These are phyloP conservation scores for Coelastrella sp. DNA, from an alignment of 139 green algal genomes.

Conservation along the genomic window DNA sequence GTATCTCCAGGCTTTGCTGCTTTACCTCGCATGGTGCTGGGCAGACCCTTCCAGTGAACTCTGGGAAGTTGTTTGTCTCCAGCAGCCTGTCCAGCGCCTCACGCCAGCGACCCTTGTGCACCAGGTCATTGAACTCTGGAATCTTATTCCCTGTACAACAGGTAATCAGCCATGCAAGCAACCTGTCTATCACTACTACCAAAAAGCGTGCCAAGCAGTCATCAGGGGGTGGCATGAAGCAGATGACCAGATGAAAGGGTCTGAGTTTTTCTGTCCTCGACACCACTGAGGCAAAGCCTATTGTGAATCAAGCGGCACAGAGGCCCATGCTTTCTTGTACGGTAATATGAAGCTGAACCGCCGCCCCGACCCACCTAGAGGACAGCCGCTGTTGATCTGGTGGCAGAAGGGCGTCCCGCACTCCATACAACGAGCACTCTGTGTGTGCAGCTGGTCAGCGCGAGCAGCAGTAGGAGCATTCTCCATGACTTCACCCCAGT, in stretches of 20 bases:
- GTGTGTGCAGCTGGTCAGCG: conserved; percentile 85
- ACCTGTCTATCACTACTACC: neutral
- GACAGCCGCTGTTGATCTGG: conserved; percentile 83
- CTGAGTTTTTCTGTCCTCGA: too few species aligned
- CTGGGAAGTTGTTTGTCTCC: conserved; percentile 99
- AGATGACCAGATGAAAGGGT: too few species aligned
- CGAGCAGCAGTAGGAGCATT: conserved; percentile 48
- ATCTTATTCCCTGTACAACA: conserved; percentile 68
- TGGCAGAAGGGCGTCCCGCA: conserved; percentile 98
- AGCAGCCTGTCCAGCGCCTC: conserved; percentile 93
- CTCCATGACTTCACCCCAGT: conserved; percentile 86
- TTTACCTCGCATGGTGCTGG: conserved; percentile 36
- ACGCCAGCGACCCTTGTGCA: conserved; percentile 92
- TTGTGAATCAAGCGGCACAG: too few species aligned
- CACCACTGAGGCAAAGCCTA: too few species aligned
- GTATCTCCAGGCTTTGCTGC: too few species aligned
- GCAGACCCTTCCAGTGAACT: conserved; percentile 88
- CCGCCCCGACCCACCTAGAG: conserved; percentile 70
- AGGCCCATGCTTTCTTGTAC: too few species aligned
- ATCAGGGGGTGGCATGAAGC: neutral
- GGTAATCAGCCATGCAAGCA: neutral
- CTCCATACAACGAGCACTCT: conserved; percentile 96
- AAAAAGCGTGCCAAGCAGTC: too few species aligned
- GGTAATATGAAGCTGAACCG: neutral
- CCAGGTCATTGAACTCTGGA: conserved; percentile 97